phyloP scores from a whole-genome alignment of 1,139 yeast species.

The Spencermartinsiella ligniputridi region DNA sequence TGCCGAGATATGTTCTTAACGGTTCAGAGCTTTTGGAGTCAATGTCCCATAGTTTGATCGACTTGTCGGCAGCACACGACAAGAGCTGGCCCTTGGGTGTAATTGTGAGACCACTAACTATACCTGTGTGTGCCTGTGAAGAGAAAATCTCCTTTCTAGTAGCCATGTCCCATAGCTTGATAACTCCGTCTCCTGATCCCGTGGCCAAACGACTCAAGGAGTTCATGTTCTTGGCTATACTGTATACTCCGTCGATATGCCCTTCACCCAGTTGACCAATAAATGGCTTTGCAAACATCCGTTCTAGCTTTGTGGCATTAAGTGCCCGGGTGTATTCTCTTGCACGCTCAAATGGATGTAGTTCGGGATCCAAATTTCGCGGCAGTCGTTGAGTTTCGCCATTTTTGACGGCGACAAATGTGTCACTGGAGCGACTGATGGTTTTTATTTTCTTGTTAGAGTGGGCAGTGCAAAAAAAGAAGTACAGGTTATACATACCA shows the following conservation, averaged over 20 bases:
- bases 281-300: constrained; percentile 98
- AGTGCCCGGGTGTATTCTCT: constrained; percentile 93
- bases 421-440: constrained; percentile 82
- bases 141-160: constrained; percentile 69
- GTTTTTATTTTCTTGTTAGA: constrained; percentile 73
- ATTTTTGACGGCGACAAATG: constrained; percentile 86
- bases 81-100: constrained; percentile 64
- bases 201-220: constrained; percentile 74
- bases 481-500: no score
- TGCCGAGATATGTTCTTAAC: constrained; percentile 72
- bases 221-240: constrained; percentile 73
- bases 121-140: constrained; percentile 86
- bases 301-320: constrained; percentile 89
- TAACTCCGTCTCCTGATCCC: constrained; percentile 92
- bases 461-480: no score
- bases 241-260: constrained; percentile 93
- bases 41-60: constrained; percentile 76
- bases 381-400: constrained; percentile 86
- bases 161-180: constrained; percentile 87
- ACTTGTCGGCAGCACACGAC: constrained; percentile 89
- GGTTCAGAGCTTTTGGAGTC: constrained; percentile 35
- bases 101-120: constrained; percentile 82
- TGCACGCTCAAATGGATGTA: constrained; percentile 96
- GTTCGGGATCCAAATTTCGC: constrained; percentile 85
- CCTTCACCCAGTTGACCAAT: constrained; percentile 93